phyloP scores from a whole-genome alignment of 805 yeast genomes.

The Wickerhamomyces bovis region DNA sequence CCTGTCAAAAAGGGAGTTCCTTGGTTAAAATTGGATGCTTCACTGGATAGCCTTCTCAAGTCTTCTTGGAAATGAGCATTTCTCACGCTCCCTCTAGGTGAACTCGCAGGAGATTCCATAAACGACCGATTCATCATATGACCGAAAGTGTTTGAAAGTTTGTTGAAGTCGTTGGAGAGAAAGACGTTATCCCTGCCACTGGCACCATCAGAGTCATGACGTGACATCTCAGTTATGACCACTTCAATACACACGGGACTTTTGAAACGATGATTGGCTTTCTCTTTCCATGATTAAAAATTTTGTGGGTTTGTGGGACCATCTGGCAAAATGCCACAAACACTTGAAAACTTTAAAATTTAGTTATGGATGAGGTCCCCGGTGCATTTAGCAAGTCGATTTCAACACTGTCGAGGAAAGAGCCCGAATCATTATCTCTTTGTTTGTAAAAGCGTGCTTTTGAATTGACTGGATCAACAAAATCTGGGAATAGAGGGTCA shows the following conservation, averaged over 20 bases:
- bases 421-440: background rate
- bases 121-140: background rate
- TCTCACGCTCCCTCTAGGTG: background rate
- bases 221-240: background rate
- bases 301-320: background rate
- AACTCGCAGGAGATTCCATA: background rate
- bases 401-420: background rate
- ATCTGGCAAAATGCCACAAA: background rate
- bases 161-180: background rate
- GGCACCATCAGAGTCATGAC: background rate
- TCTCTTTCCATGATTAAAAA: background rate
- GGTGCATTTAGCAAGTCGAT: background rate
- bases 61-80: background rate
- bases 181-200: background rate
- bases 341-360: background rate
- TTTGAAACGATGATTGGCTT: background rate
- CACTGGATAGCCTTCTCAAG: background rate
- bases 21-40: background rate
- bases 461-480: background rate
- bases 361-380: background rate
- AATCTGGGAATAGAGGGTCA: background rate
- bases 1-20: background rate
- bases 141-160: background rate
- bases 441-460: background rate
- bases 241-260: background rate